These are phyloP conservation scores for Claviceps sorghi DNA, from an alignment of 2,329 filamentous ascomycete genomes.

Conservation along the genomic window DNA sequence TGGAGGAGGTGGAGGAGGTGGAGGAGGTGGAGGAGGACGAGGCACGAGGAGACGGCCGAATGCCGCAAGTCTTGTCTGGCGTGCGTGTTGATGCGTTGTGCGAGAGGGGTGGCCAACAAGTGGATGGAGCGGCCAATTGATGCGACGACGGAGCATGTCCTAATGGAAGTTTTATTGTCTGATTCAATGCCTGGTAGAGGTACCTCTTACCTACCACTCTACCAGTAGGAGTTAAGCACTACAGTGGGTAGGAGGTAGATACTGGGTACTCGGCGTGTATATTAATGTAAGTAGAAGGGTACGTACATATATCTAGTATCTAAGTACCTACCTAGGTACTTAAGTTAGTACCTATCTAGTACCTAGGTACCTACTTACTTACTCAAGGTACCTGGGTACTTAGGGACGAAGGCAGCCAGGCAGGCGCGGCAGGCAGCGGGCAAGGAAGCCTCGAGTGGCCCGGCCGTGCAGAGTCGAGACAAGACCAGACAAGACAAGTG, in stretches of 20 bases:
- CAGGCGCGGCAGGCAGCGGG: neutral
- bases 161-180: neutral
- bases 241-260: too few species aligned
- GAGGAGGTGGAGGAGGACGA: neutral
- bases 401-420: neutral
- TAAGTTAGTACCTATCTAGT: too few species aligned
- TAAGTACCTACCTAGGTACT: too few species aligned
- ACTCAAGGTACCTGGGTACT: too few species aligned
- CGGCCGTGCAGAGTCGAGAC: neutral
- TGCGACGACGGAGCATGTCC: neutral
- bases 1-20: neutral
- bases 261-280: neutral
- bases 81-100: neutral
- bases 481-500: neutral
- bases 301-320: too few species aligned
- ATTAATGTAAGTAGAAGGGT: too few species aligned
- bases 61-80: neutral
- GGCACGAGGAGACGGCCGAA: neutral
- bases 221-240: too few species aligned
- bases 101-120: neutral
- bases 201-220: too few species aligned
- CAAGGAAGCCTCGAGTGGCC: neutral
- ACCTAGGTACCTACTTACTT: too few species aligned
- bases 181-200: neutral
- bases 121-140: neutral